Evolutionary conservation across 2,329 filamentous ascomycete genomes (phyloP).

Genomic region (Alternaria metachromatica): DNA sequence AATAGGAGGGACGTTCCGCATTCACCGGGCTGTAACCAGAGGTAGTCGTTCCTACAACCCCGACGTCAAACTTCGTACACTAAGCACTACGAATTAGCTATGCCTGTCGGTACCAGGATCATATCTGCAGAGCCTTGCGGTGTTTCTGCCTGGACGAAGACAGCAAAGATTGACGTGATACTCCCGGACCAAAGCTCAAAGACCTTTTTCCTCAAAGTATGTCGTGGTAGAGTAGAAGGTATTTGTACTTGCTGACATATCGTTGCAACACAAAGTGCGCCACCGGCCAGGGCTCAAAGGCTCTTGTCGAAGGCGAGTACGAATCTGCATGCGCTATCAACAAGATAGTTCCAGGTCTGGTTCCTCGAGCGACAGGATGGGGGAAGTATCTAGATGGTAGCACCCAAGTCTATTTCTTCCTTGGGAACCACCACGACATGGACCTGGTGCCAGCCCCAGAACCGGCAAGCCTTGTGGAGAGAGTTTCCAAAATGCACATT

Average conservation of each 20-base stretch:
- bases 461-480: not conserved
- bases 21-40: not conserved
- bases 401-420: not conserved
- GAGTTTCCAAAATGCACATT: not conserved
- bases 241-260: not conserved
- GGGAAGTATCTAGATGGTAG: not conserved
- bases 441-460: not conserved
- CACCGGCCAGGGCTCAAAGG: not conserved
- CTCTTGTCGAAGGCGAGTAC: not conserved
- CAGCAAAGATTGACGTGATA: not conserved
- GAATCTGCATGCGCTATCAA: not conserved
- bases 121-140: not conserved
- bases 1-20: not conserved
- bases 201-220: not conserved
- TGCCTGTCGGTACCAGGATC: not conserved
- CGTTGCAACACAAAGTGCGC: not conserved
- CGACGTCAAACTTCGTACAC: not conserved
- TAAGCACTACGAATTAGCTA: not conserved
- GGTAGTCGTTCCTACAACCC: not conserved
- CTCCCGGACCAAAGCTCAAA: not conserved
- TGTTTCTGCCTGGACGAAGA: not conserved
- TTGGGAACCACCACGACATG: not conserved
- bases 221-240: not conserved
- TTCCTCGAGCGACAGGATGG: not conserved
- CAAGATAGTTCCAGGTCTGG: not conserved